Evolutionary conservation across 108 stramenopile genomes (phyloP), one percentile per base, ranked within the genome.

Genomic region (Skeletonema menzelii): DNA sequence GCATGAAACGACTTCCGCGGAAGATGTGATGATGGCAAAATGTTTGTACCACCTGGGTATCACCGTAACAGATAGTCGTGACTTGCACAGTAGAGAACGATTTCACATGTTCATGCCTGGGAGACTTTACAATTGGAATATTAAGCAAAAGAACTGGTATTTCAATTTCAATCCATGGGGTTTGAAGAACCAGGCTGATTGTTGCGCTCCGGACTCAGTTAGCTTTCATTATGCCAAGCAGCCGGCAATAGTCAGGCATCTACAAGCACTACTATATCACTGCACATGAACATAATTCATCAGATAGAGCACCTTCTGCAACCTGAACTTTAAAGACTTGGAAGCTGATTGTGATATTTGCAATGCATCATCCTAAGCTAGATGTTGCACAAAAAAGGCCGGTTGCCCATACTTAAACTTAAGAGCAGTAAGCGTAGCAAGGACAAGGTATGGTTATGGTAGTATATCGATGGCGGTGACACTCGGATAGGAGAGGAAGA

Each of bases 181-280:
- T n/a, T 49, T 88, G 28, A 72, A 83, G 40, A 64, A 67, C 8
- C 86, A 84, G 8, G 59, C 81, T 56, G 87, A 89, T 49, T 95
- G 93, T 67, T 97, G 93, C 84, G 92, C 92, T 14, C 88, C 91
- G 4, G 89, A 89, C 62, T 91, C 91, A 44, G 88, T 97, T 8
- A 91, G 91, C 37, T 97, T 96, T 82, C 96, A 97, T 73, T 96
- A 96, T 75, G 67, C 91, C 57, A 91, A 91, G 32, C 86, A 91
- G 72, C 83, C 88, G 22, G 83, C 88, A 69, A 89, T 89, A 88
- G 88, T 88, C 0, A 71, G 91, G 30, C 91, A 92, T 73, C 56
- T 92, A 30, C 79, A 85, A 55, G 75, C 82, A 42, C 47, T 89
- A 6, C 57, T 86, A 8, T 71, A 86, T 63, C 27, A 56, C 8